phyloP scores from a whole-genome alignment of 768 basidiomycete species.

The Hortiboletus flavorubellus region DNA sequence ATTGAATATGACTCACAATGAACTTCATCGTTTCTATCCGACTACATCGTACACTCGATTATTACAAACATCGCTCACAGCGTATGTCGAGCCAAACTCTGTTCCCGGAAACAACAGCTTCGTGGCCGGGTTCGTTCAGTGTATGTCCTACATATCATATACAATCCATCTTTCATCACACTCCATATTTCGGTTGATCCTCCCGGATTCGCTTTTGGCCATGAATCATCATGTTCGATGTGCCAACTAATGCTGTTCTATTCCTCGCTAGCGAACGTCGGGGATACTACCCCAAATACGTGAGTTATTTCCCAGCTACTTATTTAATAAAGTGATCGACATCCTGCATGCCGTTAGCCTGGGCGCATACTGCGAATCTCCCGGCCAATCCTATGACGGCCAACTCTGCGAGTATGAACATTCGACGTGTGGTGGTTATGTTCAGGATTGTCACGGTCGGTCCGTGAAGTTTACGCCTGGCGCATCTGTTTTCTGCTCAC shows the following conservation, averaged over 20 bases:
- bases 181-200: not conserved
- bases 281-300: slow-evolving; percentile 80
- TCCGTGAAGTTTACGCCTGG: slow-evolving; percentile 24
- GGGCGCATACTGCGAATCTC: slow-evolving; percentile 76
- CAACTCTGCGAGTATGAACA: slow-evolving; percentile 64
- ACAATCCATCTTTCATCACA: not conserved
- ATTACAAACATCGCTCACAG: slow-evolving; percentile 30
- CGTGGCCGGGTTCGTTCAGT: slow-evolving; percentile 73
- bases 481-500: not conserved
- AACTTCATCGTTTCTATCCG: not conserved
- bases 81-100: slow-evolving; percentile 56
- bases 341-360: slow-evolving; percentile 35
- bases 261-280: slow-evolving; percentile 60
- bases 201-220: not conserved
- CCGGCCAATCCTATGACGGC: slow-evolving; percentile 65
- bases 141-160: slow-evolving; percentile 36
- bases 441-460: slow-evolving; percentile 70
- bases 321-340: not conserved
- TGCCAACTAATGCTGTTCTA: not conserved
- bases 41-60: not conserved
- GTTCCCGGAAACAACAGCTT: slow-evolving; percentile 70
- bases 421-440: slow-evolving; percentile 72
- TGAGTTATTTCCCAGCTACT: slow-evolving; percentile 34
- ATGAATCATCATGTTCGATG: not conserved
- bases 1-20: not conserved